Base-by-base conservation (phyloP, 2,329 filamentous ascomycete species). In the Epichloe typhina region DNA sequence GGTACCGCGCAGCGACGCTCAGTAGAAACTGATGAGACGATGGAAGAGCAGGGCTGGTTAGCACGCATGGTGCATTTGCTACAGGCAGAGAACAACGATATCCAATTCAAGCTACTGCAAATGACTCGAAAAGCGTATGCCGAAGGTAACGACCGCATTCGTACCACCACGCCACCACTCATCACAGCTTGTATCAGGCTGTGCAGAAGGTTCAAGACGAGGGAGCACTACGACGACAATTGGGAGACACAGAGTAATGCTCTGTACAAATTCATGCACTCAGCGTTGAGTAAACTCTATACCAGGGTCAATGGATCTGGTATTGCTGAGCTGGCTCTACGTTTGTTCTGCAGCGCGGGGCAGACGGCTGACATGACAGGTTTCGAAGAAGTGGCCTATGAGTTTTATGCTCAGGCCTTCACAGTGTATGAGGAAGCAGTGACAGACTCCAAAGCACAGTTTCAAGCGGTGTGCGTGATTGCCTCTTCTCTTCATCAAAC, bases 331-430 rank as follows among this genome's bases (percentile, higher is more conserved):
- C 78, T 98, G 19, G 83, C 88, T 1, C 76, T 98, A 46, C 86
- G 93, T 2, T 74, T 97, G 15, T 98, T 97, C 65, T 84, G 93
- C 59, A 83, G 87, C 41, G 94, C 89, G 62, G 93, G 93, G 21
- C 90, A 96, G 70, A 86, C 94, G 35, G 90, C 93, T 11, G 90
- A 96, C 60, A 84, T 93, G 66, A 88, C 83, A 11, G 86, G 86
- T 2, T 94, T 95, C 58, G 91, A 98, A 65, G 93, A 98, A 69
- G 88, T 95, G 41, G 86, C 89, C 11, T 98, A 98, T 66, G 93
- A 98, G 64, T 98, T 94, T 72, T 97, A 96, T 60, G 93, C 93
- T 0, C 93, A 98, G 67, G 91, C 93, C 0, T 98, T 98, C 61
- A 97, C 91, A 0, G 88, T 97, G 8, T 98, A 98, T 63, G 93